Base-by-base conservation (phyloP, 495 filamentous ascomycete species). In the Podospora pseudoanserina region DNA sequence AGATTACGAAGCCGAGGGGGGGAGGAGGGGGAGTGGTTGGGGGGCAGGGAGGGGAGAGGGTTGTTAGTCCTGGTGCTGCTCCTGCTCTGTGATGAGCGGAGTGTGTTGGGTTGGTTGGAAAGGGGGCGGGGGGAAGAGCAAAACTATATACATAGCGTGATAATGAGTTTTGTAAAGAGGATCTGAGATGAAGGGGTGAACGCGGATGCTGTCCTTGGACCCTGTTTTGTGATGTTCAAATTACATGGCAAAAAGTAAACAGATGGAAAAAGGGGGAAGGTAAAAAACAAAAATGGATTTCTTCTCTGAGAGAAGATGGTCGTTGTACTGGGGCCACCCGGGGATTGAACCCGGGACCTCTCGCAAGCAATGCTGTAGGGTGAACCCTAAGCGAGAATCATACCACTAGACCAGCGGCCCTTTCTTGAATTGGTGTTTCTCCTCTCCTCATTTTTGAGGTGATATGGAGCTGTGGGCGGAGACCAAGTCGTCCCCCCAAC, bases 1-100 rank as follows among this genome's bases (percentile, higher is more conserved):
- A 84, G 69, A 85, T 86, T 63, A 86, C 85, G 6, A 87, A 83
- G 73, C 74, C 79, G 56, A 82, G 81, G 68, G 73, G 74, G 26
- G 57, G 56, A 9, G 54, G 74, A 30, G 57, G 56, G 18, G 54
- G n/a, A 62, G 26, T 26, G 26, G 11, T 15, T 2, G 59, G 59
- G 23, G 30, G 26, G 3, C 23, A 28, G 26, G 56, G n/a, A 11
- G 56, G n/a, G 5, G 5, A 20, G 59, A 11, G 26, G 59, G 56
- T 59, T 15, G 23, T 61, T 9, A 61, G 59, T 16, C 26, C 27
- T 9, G 59, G 30, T n/a, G 27, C 18, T 49, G 6, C 39, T 49
- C 39, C 39, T 6, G 39, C 13, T 18, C 2, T 13, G 18, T 23
- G 56, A 30, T 23, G 56, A 59, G 56, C 7, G n/a, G 15, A 59